phyloP scores from a whole-genome alignment of 192 early-diverging fungal genomes.

The Dissophora globulifera region DNA sequence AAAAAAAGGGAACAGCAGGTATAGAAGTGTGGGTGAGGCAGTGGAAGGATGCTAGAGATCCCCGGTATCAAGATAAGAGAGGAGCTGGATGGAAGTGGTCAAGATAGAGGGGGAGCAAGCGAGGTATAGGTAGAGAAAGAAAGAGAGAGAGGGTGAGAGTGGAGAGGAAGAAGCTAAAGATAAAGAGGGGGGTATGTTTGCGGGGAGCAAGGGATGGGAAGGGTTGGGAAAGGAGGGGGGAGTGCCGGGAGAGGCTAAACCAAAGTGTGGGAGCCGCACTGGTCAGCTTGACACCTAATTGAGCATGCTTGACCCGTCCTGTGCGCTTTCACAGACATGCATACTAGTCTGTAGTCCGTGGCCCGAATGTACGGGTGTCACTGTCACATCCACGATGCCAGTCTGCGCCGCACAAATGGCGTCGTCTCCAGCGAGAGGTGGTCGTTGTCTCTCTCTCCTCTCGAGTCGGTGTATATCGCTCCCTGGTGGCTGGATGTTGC shows the following conservation, averaged over 20 bases:
- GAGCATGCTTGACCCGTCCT: too few relatives aligned
- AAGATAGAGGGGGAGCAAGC: background rate
- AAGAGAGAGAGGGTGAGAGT: background rate
- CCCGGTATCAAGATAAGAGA: background rate
- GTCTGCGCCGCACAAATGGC: too few relatives aligned
- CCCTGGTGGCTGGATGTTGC: too few relatives aligned
- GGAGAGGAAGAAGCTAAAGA: background rate
- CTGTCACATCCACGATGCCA: too few relatives aligned
- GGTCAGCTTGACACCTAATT: too few relatives aligned
- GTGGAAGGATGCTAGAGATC: background rate
- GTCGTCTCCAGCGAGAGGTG: too few relatives aligned
- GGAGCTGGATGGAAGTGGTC: background rate
- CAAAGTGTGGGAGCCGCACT: background rate
- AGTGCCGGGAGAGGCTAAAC: background rate
- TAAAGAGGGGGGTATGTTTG: too few relatives aligned
- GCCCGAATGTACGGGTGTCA: too few relatives aligned
- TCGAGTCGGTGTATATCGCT: too few relatives aligned
- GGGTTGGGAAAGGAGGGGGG: background rate
- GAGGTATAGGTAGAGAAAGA: conserved; percentile 2
- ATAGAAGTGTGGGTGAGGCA: background rate
- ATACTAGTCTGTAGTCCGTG: too few relatives aligned
- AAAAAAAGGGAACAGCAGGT: conserved; percentile 2
- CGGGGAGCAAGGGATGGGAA: background rate
- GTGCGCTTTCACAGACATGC: too few relatives aligned
- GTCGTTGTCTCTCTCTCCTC: too few relatives aligned